Evolutionary conservation across 257 asterid genomes (phyloP).

Genomic region (Striga asiatica): DNA sequence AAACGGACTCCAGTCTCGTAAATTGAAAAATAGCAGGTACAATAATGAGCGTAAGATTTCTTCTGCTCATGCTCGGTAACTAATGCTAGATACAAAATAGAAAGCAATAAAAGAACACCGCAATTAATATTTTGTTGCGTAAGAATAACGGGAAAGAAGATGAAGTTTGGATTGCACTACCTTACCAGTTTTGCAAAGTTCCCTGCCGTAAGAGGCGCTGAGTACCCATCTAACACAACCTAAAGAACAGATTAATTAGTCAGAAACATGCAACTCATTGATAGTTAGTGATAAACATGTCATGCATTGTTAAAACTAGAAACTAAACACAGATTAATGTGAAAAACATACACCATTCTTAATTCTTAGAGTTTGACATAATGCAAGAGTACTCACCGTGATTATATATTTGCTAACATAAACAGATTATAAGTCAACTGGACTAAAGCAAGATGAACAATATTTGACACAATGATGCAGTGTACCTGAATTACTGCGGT

Average conservation of each 20-base stretch:
- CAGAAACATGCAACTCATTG: neutral
- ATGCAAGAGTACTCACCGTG: neutral
- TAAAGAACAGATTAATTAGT: conserved; percentile 19
- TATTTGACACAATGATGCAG: conserved; percentile 1
- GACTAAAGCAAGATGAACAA: too few species aligned
- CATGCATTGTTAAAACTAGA: too few species aligned
- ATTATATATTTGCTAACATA: neutral
- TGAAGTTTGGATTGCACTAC: conserved; percentile 37
- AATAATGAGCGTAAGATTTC: neutral
- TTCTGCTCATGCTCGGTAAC: neutral
- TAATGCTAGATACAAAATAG: neutral
- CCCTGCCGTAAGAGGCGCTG: conserved; percentile 96
- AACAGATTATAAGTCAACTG: neutral
- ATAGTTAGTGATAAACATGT: neutral
- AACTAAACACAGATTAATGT: too few species aligned
- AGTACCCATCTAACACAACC: conserved; percentile 89
- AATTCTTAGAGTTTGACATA: neutral
- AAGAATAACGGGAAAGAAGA: conserved; percentile 16
- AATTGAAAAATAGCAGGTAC: neutral
- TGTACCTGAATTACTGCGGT: conserved; percentile 54
- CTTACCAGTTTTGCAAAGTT: conserved; percentile 99
- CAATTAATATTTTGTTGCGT: neutral
- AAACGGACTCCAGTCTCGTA: neutral
- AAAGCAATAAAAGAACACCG: neutral
- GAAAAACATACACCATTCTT: too few species aligned